phyloP scores from a whole-genome alignment of 202 grass and related monocot species.

The Sporobolus alterniflorus region DNA sequence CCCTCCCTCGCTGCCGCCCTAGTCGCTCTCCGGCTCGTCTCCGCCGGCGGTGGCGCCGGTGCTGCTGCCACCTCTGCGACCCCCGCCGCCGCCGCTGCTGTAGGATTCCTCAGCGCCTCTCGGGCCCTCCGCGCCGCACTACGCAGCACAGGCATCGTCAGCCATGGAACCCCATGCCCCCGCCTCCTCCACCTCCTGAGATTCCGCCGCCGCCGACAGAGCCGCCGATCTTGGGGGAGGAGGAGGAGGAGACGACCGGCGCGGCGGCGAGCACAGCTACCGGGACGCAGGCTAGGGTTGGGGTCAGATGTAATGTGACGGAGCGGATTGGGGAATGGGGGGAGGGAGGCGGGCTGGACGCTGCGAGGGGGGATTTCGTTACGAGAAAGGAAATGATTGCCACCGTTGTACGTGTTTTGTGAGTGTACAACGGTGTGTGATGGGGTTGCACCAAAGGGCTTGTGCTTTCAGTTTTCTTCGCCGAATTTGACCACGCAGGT shows the following conservation, averaged over 20 bases:
- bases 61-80: slow-evolving; percentile 11
- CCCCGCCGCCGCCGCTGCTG: slow-evolving; percentile 25
- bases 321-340: background rate
- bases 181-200: slow-evolving; percentile 13
- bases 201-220: slow-evolving; percentile 33
- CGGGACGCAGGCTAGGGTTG: slow-evolving; percentile 50
- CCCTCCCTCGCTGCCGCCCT: slow-evolving; percentile 40
- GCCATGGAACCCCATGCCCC: slow-evolving; percentile 69
- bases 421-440: too few species aligned
- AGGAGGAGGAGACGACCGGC: background rate
- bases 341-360: slow-evolving; percentile 30
- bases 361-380: slow-evolving; percentile 4
- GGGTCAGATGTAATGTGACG: slow-evolving; percentile 31
- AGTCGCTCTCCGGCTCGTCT: slow-evolving; percentile 45
- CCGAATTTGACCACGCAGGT: too few species aligned
- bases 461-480: too few species aligned
- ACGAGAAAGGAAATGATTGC: slow-evolving; percentile 12
- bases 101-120: slow-evolving; percentile 58
- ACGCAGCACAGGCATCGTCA: slow-evolving; percentile 97
- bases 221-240: slow-evolving; percentile 30
- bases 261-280: slow-evolving; percentile 31
- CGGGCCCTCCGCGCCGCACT: slow-evolving; percentile 78
- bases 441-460: too few species aligned
- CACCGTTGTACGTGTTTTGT: background rate
- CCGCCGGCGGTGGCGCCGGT: slow-evolving; percentile 30